Base-by-base conservation (phyloP, 192 early-diverging fungal genomes). In the Entomortierella chlamydospora region DNA sequence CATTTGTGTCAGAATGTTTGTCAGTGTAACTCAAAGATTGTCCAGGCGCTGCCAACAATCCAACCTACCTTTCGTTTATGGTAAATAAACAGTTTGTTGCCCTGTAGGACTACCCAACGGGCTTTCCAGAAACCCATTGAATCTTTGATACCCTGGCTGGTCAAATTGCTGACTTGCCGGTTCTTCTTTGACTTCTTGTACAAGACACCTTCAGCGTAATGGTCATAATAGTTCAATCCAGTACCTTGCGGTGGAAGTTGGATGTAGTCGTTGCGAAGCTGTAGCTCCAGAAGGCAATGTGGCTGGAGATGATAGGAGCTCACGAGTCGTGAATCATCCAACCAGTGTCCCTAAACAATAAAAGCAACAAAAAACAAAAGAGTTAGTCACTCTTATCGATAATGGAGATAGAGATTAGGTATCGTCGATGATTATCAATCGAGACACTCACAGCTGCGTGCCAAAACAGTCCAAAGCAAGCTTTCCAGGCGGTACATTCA, bases 401-500 rank as follows among this genome's bases (percentile, higher is more conserved):
- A n/a, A n/a, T n/a, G n/a, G n/a, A n/a, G n/a, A n/a, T n/a, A n/a
- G n/a, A n/a, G n/a, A n/a, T n/a, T n/a, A n/a, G n/a, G n/a, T n/a
- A n/a, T n/a, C n/a, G n/a, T n/a, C n/a, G n/a, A n/a, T n/a, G n/a
- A n/a, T n/a, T n/a, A n/a, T n/a, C n/a, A n/a, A n/a, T n/a, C n/a
- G n/a, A 25, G 13, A 20, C n/a, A 77, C 73, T 57, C 61, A 77
- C 73, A 31, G 73, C 73, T 18, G 58, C 65, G 5, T 68, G 11
- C 73, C 73, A 78, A 25, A 78, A 78, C 0, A 78, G 30, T 0
- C 74, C 74, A 64, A 70, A 78, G 30, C 61, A 70, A 15, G 74
- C 74, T 49, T 78, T 69, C 74, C 74, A 78, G 0, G 74, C 74
- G 17, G 51, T 28, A 33, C 67, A 78, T 33, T 70, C 67, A 10